phyloP scores from a whole-genome alignment of 2,329 filamentous ascomycete genomes.

The Aspergillus fumigatiaffinis region DNA sequence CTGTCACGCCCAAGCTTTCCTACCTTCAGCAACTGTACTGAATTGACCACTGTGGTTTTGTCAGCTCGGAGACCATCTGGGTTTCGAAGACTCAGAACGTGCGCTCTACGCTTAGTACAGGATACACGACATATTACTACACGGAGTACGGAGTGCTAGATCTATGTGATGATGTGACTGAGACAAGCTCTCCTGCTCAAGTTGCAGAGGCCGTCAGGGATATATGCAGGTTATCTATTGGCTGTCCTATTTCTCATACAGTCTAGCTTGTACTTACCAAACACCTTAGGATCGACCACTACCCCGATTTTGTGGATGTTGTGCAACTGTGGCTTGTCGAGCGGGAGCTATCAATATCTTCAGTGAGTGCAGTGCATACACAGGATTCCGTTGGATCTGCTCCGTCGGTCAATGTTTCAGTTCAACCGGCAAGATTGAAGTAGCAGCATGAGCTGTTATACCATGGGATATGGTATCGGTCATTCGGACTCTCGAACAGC shows the following conservation, averaged over 20 bases:
- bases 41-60: no score
- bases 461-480: background rate
- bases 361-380: background rate
- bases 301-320: background rate
- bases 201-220: background rate
- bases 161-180: no score
- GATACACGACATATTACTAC: no score
- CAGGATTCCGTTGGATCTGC: background rate
- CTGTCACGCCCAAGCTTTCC: no score
- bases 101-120: no score
- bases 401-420: no score
- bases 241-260: background rate
- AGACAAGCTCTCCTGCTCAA: background rate
- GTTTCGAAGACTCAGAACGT: no score
- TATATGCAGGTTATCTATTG: background rate
- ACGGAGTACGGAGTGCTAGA: no score
- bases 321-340: background rate
- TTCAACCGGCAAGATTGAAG: background rate
- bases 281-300: background rate
- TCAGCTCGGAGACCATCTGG: no score
- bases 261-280: background rate
- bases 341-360: background rate
- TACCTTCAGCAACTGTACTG: no score
- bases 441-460: background rate
- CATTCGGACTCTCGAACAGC: background rate